Percentiles rank a stretch among this genome's conserved stretches.
Evolutionary conservation across 78 protist genomes (phyloP).

Genomic region (Pigoraptor vietnamica): DNA sequence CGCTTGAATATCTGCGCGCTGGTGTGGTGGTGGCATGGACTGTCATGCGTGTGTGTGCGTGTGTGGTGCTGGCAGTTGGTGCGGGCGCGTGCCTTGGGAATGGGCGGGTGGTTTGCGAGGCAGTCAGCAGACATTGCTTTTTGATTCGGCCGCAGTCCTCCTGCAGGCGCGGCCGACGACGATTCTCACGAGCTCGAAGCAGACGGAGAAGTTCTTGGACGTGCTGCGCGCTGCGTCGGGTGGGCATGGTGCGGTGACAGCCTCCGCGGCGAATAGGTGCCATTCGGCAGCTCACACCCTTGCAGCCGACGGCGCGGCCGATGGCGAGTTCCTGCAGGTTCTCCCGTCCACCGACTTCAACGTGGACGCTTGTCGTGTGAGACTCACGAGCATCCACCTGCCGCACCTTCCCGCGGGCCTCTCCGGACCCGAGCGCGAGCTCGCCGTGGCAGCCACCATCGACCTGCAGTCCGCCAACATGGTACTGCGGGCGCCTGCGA

Average conservation of each 20-base stretch:
- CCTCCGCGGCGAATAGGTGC: background rate
- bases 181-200: background rate
- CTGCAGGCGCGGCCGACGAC: background rate
- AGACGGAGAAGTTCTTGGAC: background rate
- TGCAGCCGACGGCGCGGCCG: background rate
- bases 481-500: background rate
- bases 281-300: background rate
- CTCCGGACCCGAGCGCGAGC: background rate
- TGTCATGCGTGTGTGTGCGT: too few relatives aligned
- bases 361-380: background rate
- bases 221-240: background rate
- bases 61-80: too few relatives aligned
- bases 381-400: background rate
- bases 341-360: background rate
- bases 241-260: background rate
- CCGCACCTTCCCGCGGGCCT: background rate
- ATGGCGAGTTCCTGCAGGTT: background rate
- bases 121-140: background rate
- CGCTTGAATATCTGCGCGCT: background rate
- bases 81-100: too few relatives aligned
- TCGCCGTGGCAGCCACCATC: background rate
- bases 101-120: background rate
- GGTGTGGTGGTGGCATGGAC: background rate
- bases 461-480: background rate
- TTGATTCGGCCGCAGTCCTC: background rate